Evolutionary conservation across 2,329 filamentous ascomycete genomes (phyloP).

Genomic region (Colletotrichum sp.): DNA sequence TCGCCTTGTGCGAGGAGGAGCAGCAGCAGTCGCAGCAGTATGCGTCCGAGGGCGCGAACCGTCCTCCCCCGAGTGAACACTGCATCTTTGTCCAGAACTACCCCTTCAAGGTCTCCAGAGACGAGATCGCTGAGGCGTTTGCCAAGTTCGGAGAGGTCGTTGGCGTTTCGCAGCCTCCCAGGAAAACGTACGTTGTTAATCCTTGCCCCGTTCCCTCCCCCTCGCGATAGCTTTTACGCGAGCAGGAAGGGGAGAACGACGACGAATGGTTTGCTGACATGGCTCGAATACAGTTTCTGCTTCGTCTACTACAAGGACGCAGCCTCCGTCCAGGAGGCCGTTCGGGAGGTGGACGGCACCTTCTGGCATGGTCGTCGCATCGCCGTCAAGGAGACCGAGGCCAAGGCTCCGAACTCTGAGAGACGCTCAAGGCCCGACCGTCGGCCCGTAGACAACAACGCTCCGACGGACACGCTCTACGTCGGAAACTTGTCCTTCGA

Average conservation of each 20-base stretch:
- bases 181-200: background rate
- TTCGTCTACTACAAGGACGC: constrained; percentile 10
- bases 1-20: background rate
- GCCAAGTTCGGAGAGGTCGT: constrained; percentile 41
- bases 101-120: constrained; percentile 69
- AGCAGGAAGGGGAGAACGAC: background rate
- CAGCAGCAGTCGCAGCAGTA: background rate
- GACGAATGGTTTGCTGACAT: background rate
- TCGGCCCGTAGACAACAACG: background rate
- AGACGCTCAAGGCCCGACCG: background rate
- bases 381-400: background rate
- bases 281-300: background rate
- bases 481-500: constrained; percentile 88
- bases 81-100: constrained; percentile 71
- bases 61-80: background rate
- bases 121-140: constrained; percentile 65
- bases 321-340: background rate
- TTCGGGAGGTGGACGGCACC: constrained; percentile 17
- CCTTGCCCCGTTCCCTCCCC: background rate
- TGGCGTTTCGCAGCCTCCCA: background rate
- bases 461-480: constrained; percentile 62
- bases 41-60: background rate
- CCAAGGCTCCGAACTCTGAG: background rate
- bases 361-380: constrained; percentile 23
- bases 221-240: background rate